Conservation (phyloP, 2,329 filamentous ascomycete genomes). For the Calcarisporium arbuscula region DNA sequence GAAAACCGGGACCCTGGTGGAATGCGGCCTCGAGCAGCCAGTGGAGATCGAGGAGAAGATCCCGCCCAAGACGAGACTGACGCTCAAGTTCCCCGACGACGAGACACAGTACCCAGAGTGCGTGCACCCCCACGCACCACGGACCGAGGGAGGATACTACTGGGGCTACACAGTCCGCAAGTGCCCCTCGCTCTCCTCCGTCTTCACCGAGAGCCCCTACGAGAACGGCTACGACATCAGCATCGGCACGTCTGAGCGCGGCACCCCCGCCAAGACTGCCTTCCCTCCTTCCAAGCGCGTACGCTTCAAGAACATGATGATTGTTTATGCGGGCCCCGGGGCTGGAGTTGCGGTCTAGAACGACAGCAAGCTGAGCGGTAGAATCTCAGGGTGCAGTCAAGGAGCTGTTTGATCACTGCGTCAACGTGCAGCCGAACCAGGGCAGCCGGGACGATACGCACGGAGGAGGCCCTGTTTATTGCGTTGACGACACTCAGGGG, state of each 20-base stretch:
- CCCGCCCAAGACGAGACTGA: conserved; percentile 66
- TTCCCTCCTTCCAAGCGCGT: conserved; percentile 37
- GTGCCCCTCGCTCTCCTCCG: conserved; percentile 58
- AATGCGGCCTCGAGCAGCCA: conserved; percentile 49
- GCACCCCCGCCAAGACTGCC: conserved; percentile 42
- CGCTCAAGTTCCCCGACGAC: conserved; percentile 55
- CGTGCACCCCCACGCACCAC: conserved; percentile 61
- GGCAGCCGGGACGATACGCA: conserved; percentile 76
- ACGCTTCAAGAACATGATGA: conserved; percentile 62
- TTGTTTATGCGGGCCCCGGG: conserved; percentile 78
- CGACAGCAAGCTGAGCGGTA: conserved; percentile 46
- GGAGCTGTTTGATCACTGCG: conserved; percentile 77
- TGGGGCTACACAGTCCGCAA: conserved; percentile 75
- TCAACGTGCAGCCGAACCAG: conserved; percentile 74
- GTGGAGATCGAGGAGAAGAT: conserved; percentile 54
- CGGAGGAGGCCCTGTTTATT: conserved; percentile 77
- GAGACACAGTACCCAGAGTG: conserved; percentile 44
- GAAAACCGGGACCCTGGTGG: conserved; percentile 47
- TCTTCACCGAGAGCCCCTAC: conserved; percentile 72
- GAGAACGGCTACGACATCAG: conserved; percentile 76
- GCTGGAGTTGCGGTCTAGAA: conserved; percentile 67
- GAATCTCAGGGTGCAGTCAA: conserved; percentile 57
- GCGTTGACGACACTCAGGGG: conserved; percentile 62
- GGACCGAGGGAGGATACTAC: conserved; percentile 74
- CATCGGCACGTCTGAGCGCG: conserved; percentile 78